Evolutionary conservation across 495 filamentous ascomycete genomes (phyloP).

Genomic region (Penicillium lividum): DNA sequence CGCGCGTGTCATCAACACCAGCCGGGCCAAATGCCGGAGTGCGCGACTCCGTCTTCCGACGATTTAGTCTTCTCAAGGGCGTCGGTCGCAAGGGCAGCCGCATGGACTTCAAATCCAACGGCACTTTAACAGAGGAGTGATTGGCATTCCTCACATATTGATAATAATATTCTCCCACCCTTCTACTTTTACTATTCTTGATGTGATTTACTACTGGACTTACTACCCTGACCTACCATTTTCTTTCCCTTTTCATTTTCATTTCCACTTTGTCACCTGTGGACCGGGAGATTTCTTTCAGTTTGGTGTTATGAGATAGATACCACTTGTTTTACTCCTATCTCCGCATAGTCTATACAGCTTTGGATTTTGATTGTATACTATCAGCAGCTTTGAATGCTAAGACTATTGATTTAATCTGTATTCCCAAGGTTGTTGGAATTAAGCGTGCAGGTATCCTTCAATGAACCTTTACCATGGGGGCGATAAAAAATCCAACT

Average conservation of each 20-base stretch:
- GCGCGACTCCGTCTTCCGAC: constrained; percentile 49
- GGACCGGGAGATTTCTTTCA: constrained; percentile 16
- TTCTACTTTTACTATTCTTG: constrained; percentile 19
- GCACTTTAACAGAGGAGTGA: constrained; percentile 41
- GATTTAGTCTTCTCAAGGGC: constrained; percentile 49
- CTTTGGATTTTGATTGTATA: constrained; percentile 4
- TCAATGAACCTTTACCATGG: background rate
- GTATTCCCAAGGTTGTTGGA: too few species aligned
- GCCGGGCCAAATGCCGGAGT: constrained; percentile 22
- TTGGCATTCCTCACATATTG: constrained; percentile 16
- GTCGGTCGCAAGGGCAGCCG: constrained; percentile 48
- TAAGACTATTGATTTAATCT: background rate
- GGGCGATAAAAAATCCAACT: background rate
- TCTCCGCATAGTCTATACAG: constrained; percentile 18
- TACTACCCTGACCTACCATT: constrained; percentile 10
- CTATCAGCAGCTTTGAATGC: background rate
- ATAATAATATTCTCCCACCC: constrained; percentile 12
- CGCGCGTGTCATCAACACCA: background rate
- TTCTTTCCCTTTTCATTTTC: constrained; percentile 10
- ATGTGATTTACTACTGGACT: constrained; percentile 30
- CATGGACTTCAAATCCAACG: constrained; percentile 41
- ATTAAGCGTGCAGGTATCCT: background rate
- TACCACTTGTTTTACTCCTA: constrained; percentile 26
- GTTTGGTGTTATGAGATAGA: constrained; percentile 26
- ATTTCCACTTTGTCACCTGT: constrained; percentile 12